Conservation (phyloP, 768 basidiomycete species). For the Amyloporia xantha region DNA sequence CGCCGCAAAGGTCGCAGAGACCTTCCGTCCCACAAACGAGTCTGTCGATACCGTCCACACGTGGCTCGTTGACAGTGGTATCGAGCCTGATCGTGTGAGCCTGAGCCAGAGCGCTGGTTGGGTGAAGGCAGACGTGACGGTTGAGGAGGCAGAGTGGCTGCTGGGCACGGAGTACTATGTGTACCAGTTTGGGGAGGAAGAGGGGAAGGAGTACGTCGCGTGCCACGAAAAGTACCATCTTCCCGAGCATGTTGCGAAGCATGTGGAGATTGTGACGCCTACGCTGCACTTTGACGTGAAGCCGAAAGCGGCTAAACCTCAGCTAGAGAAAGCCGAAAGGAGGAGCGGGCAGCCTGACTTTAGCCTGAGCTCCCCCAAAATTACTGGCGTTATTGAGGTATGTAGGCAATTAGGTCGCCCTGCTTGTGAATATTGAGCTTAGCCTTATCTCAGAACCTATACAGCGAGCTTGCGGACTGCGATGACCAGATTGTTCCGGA, state of each 20-base stretch:
- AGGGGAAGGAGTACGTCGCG: constrained; percentile 42
- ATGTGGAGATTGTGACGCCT: constrained; percentile 63
- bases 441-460: constrained; percentile 6
- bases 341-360: constrained; percentile 7
- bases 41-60: constrained; percentile 33
- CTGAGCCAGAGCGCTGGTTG: constrained; percentile 39
- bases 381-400: constrained; percentile 9
- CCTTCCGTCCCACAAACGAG: constrained; percentile 38
- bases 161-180: constrained; percentile 40
- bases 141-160: constrained; percentile 39
- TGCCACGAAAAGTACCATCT: constrained; percentile 57
- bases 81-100: constrained; percentile 10
- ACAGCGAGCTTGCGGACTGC: constrained; percentile 18
- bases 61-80: constrained; percentile 30
- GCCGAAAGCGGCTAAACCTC: constrained; percentile 24
- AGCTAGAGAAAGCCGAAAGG: neutral
- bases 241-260: constrained; percentile 46
- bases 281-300: constrained; percentile 59
- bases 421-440: neutral
- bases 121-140: constrained; percentile 36
- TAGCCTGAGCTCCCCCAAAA: constrained; percentile 13
- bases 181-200: constrained; percentile 27
- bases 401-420: neutral
- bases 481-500: constrained; percentile 22
- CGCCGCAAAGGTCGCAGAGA: constrained; percentile 34